A percentile compares a stretch with the other conserved stretches of the same genome.
These are phyloP conservation scores for Pholiota adiposa DNA, from an alignment of 1,284 basidiomycete genomes.

Conservation along the genomic window DNA sequence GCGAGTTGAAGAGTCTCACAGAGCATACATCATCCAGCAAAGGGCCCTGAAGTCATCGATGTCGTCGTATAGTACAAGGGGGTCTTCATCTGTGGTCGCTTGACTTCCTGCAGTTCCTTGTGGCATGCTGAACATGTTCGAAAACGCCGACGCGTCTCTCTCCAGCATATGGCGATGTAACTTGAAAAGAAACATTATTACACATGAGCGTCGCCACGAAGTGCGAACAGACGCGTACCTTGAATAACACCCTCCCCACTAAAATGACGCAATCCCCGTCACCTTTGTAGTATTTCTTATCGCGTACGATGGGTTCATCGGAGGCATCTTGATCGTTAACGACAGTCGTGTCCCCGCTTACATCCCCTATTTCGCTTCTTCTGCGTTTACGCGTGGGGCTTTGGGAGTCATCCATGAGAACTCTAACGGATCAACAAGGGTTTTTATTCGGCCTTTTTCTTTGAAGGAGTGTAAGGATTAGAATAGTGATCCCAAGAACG, in stretches of 20 bases:
- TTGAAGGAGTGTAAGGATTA: too few relatives aligned
- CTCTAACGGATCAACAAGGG: too few relatives aligned
- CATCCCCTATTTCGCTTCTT: background rate
- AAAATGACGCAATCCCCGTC: slow-evolving; percentile 9
- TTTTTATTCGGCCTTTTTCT: too few relatives aligned
- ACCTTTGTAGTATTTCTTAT: background rate
- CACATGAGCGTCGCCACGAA: too few relatives aligned
- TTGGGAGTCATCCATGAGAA: background rate
- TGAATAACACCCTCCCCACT: slow-evolving; percentile 13
- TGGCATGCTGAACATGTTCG: background rate
- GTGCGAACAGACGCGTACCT: too few relatives aligned
- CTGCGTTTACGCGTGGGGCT: background rate
- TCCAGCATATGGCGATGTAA: background rate
- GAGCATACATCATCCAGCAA: slow-evolving; percentile 4
- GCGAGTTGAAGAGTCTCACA: background rate
- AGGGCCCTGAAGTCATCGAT: slow-evolving; percentile 3
- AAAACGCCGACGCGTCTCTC: background rate
- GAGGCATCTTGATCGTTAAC: background rate
- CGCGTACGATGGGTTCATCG: background rate
- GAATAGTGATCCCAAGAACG: too few relatives aligned
- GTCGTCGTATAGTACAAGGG: slow-evolving; percentile 1
- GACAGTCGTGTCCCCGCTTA: background rate
- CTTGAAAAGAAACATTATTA: background rate
- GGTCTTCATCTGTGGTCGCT: background rate
- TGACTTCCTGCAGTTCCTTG: background rate